These are phyloP conservation scores for Apiospora koreana DNA, from an alignment of 2,329 filamentous ascomycete species.

Conservation along the genomic window DNA sequence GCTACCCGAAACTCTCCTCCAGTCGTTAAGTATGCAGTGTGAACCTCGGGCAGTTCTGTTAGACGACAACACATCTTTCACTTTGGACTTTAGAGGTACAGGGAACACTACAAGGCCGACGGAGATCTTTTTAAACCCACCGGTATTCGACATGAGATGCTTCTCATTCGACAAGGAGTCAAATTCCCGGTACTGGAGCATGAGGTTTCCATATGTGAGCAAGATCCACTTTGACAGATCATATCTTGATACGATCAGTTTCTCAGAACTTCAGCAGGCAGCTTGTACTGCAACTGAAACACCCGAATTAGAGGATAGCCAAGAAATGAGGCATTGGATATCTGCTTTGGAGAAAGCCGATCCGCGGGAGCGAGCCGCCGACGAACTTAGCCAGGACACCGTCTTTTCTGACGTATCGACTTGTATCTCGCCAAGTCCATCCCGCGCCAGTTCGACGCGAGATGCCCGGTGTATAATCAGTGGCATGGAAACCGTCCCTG, in stretches of 20 bases:
- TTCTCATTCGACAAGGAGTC: conserved; percentile 75
- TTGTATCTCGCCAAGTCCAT: neutral
- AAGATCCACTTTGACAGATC: conserved; percentile 79
- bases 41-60: conserved; percentile 43
- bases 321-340: conserved; percentile 64
- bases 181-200: conserved; percentile 69
- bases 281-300: conserved; percentile 57
- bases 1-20: conserved; percentile 53
- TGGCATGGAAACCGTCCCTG: rapidly evolving
- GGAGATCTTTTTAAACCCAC: conserved; percentile 65
- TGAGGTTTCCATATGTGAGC: conserved; percentile 74
- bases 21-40: conserved; percentile 49
- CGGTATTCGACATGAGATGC: conserved; percentile 79
- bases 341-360: conserved; percentile 59
- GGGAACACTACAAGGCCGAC: conserved; percentile 44
- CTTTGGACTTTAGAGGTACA: conserved; percentile 48
- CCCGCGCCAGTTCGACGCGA: neutral
- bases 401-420: neutral
- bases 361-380: conserved; percentile 42
- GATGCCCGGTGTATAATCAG: neutral
- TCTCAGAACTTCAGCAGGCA: conserved; percentile 68
- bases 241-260: conserved; percentile 67
- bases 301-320: conserved; percentile 53
- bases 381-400: conserved; percentile 28
- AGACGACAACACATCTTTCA: conserved; percentile 41